Conservation (phyloP, 345 rosid genomes). For the Barbarea vulgaris region DNA sequence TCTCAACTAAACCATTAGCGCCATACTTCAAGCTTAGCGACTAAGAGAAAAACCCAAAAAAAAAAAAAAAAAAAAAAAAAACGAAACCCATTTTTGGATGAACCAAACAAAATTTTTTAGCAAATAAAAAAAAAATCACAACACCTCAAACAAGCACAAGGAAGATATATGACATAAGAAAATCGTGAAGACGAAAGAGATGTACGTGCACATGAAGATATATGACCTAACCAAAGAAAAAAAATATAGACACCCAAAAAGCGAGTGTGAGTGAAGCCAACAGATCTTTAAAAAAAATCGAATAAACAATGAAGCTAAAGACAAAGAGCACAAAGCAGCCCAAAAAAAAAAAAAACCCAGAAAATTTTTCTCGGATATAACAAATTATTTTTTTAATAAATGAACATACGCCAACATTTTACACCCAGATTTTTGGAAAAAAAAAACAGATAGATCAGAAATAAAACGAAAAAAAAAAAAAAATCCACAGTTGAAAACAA, state of each 20-base stretch:
- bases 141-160: neutral
- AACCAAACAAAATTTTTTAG: neutral
- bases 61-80: neutral
- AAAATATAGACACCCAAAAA: neutral
- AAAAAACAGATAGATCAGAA: neutral
- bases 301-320: neutral
- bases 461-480: neutral
- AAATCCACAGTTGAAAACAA: neutral
- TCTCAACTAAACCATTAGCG: neutral
- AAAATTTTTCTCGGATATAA: neutral
- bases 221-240: neutral
- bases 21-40: neutral
- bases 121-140: too few species aligned
- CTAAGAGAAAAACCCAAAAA: neutral
- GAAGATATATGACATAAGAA: neutral
- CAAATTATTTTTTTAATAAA: neutral
- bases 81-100: neutral
- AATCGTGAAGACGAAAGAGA: neutral
- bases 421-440: neutral
- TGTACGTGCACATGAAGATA: conserved; percentile 7
- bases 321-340: neutral
- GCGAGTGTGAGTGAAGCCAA: neutral
- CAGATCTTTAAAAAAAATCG: neutral
- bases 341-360: neutral
- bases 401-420: neutral